Evolutionary conservation across 108 stramenopile species (phyloP).

Genomic region (Cyclotella baltica): DNA sequence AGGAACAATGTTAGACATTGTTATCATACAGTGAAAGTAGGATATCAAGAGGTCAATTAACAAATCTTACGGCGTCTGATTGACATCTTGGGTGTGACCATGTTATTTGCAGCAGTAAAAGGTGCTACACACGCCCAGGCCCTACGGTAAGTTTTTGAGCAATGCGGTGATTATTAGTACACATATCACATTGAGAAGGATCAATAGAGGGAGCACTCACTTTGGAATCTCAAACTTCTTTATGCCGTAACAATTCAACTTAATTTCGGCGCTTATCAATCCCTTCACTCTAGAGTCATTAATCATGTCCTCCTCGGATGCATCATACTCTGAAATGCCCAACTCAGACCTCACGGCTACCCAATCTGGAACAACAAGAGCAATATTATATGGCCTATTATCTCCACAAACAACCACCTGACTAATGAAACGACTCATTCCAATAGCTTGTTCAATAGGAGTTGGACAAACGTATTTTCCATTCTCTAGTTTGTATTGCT

Average conservation of each 20-base stretch:
- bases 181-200: too few relatives aligned
- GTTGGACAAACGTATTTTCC: slow-evolving; percentile 95
- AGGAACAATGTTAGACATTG: too few relatives aligned
- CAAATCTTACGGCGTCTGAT: slow-evolving; percentile 69
- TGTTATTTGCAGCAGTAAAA: slow-evolving; percentile 89
- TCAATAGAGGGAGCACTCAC: too few relatives aligned
- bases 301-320: slow-evolving; percentile 75
- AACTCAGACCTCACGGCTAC: slow-evolving; percentile 68
- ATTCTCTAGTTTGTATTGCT: slow-evolving; percentile 98
- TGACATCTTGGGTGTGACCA: slow-evolving; percentile 96
- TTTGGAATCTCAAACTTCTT: slow-evolving; percentile 85
- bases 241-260: slow-evolving; percentile 58
- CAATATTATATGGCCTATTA: slow-evolving; percentile 90
- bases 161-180: slow-evolving; percentile 62
- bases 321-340: slow-evolving; percentile 43
- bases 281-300: slow-evolving; percentile 71
- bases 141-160: background rate
- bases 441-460: slow-evolving; percentile 92
- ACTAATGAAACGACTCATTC: slow-evolving; percentile 83
- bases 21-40: too few relatives aligned
- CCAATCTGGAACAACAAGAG: slow-evolving; percentile 92
- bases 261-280: slow-evolving; percentile 80
- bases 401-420: slow-evolving; percentile 93
- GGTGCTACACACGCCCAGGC: slow-evolving; percentile 81
- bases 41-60: too few relatives aligned